Conservation (phyloP, 495 filamentous ascomycete species). For the Tuber brumale region DNA sequence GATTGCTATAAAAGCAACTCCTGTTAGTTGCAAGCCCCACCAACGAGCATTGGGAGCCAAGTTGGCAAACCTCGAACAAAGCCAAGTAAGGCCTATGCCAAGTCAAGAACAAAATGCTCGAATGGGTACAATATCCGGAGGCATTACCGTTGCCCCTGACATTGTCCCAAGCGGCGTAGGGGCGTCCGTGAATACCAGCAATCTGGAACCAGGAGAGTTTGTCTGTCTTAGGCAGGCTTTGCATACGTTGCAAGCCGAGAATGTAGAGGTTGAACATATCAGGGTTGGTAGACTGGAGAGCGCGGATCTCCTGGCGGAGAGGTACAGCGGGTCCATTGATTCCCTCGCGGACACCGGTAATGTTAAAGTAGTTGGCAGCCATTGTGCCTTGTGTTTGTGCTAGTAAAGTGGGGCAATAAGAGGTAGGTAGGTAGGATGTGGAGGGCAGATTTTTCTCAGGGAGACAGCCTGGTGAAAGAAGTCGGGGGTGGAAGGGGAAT, state of each 20-base stretch:
- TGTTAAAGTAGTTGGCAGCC: slow-evolving; percentile 30
- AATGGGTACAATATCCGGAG: slow-evolving; percentile 61
- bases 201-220: slow-evolving; percentile 39
- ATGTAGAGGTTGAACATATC: slow-evolving; percentile 42
- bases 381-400: slow-evolving; percentile 3
- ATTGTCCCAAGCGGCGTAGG: slow-evolving; percentile 43
- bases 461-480: slow-evolving; percentile 43
- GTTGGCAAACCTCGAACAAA: slow-evolving; percentile 51
- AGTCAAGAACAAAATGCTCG: slow-evolving; percentile 58
- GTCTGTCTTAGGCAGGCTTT: slow-evolving; percentile 38
- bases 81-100: slow-evolving; percentile 70
- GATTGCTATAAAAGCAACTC: slow-evolving; percentile 18
- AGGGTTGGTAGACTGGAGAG: slow-evolving; percentile 13
- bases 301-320: slow-evolving; percentile 29
- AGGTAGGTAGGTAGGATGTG: background rate
- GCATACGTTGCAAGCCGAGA: slow-evolving; percentile 40
- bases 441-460: background rate
- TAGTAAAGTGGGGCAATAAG: background rate
- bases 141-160: slow-evolving; percentile 26
- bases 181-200: slow-evolving; percentile 43
- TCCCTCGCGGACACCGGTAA: slow-evolving; percentile 28
- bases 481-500: slow-evolving; percentile 47
- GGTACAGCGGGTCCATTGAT: slow-evolving; percentile 24
- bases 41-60: background rate
- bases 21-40: slow-evolving; percentile 5